Evolutionary conservation across 441 rosid species (phyloP), one percentile per base, ranked within the genome.

Genomic region (Erodium trifolium): DNA sequence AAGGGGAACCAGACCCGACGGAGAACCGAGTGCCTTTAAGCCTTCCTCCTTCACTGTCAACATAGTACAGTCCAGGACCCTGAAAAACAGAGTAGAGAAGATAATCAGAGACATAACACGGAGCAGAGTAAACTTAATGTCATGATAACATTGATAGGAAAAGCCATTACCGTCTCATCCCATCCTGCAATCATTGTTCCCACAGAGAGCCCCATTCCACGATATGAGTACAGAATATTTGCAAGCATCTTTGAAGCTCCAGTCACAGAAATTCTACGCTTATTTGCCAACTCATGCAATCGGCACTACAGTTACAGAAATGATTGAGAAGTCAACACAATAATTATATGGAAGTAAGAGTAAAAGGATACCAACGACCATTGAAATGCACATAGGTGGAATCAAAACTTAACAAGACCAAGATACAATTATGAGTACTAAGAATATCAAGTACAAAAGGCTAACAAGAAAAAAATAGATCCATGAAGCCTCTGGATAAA

Each of bases 1-100:
- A 94, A 19, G 99, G 99, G 39, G 99, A 94, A 77, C 99, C 99
- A 68, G 99, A 94, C 67, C 99, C 99, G 59, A 37, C 6, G 8
- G 41, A 37, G 41, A 37, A 37, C 6, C 41, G 6, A 23, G 27
- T 23, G 27, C 27, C 98, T 77, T 94, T 94, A 79, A 92, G 78
- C 82, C 99, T 85, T 79, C 98, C 98, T 65, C 99, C 97, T 85
- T 94, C 99, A 67, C 92, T 94, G 83, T 94, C 99, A 63, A 94
- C 99, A 74, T 92, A 92, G 74, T 94, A 94, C 18, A 94, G 76
- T 63, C 95, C 98, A 71, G 99, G 99, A 76, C 98, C 99, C 99
- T 94, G 27, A 34, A 2, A 17, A 11, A 10, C 9, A 62, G 10
- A 67, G 27, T 23, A 37, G 41, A 37, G 8, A 37, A 37, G 41